Base-by-base conservation (phyloP, 768 basidiomycete genomes). In the Coprinopsis marcescibilis region DNA sequence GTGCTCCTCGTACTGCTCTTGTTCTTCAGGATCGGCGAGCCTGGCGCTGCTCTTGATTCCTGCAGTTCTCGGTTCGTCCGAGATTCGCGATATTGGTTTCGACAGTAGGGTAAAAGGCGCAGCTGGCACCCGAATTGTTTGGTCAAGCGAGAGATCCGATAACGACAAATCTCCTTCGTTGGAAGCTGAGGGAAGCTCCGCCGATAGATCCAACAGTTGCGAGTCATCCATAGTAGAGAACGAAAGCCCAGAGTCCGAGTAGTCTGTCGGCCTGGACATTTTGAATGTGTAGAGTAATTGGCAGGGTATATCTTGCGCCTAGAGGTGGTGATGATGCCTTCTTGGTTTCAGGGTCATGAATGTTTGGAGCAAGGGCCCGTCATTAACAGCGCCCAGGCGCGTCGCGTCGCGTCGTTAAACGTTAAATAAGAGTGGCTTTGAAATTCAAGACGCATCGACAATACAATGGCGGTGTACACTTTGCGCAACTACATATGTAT, bases 131-230 rank as follows among this genome's bases (percentile, higher is more conserved):
- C 20, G 45, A 39, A 27, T 56, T 25, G 53, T 64, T 45, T 75
- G 68, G 39, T 63, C 57, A 30, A 77, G 55, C 14, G 73, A 78
- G 3, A 81, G 69, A 49, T 81, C 79, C 1, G 79, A 78, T 36
- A 81, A 60, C 4, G 78, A 80, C 2, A 81, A 67, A 58, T 80
- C 79, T 50, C 68, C 70, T 26, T 42, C 46, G 27, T 48, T 30
- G 7, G 53, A 58, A 47, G 42, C 48, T 6, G 47, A 21, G 10
- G 48, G 48, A 23, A 49, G 15, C 1, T 33, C 48, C 13, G 35
- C 48, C 10, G 42, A 37, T 14, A 49, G 13, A 39, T 49, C 75
- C 32, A 81, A 66, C 12, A 81, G 42, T 27, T 53, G 55, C 13
- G 55, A 59, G 12, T 47, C 52, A 19, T 55, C 54, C 6, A 36